Evolutionary conservation across 805 yeast species (phyloP), one percentile per base, ranked within the genome.

Genomic region (Metschnikowia colocasiae): DNA sequence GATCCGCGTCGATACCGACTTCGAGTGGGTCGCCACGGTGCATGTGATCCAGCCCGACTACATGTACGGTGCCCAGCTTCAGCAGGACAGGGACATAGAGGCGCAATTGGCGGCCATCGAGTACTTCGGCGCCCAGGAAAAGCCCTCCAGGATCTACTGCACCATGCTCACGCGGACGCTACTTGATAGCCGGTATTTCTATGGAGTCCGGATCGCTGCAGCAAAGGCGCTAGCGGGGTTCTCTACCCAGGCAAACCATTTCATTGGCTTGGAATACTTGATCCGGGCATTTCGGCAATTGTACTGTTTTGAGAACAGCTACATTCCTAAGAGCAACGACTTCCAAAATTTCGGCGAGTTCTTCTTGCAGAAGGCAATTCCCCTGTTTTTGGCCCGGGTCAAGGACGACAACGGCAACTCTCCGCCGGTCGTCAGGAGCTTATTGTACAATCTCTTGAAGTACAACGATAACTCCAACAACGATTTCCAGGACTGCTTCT

Each of bases 1-100:
- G 99, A 76, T 94, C 32, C 75, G 99, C 57, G 87, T 92, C n/a
- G 99, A 94, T 67, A 91, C 97, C 0, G 99, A 94, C 63, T 87
- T 85, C 59, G 99, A 94, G 63, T 94, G 99, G 99, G 85, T 94
- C 42, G 88, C 95, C 50, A 80, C 79, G 54, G 73, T 88, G 19
- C 76, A 81, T 49, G 80, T 94, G 29, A 87, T 83, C 56, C 97
- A 91, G 65, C 95, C 96, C 0, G 97, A 90, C 58, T 86, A 89
- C 60, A 94, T 94, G 97, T 94, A 79, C 62, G 87, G 89, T 1
- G 87, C 98, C 0, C 99, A 94, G 60, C 68, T 94, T 26, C 94
- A 87, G 56, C 95, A 90, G 61, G 99, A 94, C 65, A 71, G 97
- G 52, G 99, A 94, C 60, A 95, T 94, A 16, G 96, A 90, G 51